These are phyloP conservation scores for Linum lewisii DNA, from an alignment of 345 rosid species.

Conservation along the genomic window DNA sequence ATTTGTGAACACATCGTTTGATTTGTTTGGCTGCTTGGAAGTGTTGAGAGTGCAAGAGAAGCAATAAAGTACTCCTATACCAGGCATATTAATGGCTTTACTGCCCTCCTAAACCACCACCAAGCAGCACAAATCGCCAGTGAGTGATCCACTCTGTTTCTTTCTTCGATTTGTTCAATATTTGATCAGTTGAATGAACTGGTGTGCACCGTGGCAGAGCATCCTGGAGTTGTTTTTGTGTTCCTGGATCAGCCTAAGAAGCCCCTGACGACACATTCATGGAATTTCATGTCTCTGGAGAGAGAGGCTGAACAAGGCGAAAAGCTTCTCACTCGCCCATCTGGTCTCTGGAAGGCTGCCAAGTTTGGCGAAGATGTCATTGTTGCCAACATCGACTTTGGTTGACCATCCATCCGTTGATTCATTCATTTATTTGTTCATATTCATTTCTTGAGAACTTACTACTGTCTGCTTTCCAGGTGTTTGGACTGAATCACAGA, in stretches of 20 bases:
- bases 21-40: no score
- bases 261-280: constrained; percentile 80
- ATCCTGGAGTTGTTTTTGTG: constrained; percentile 69
- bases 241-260: constrained; percentile 56
- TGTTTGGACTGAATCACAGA: constrained; percentile 67
- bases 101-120: constrained; percentile 49
- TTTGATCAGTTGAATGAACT: background rate
- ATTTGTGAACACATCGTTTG: no score
- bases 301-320: constrained; percentile 16
- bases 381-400: constrained; percentile 82
- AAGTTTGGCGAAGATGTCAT: constrained; percentile 68
- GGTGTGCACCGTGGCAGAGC: constrained; percentile 27
- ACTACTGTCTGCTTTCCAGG: background rate
- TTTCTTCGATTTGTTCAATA: background rate
- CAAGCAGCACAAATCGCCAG: constrained; percentile 49
- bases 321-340: constrained; percentile 13
- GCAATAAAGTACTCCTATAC: constrained; percentile 67
- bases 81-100: constrained; percentile 72
- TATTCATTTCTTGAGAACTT: no score
- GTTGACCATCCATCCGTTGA: constrained; percentile 4
- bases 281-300: constrained; percentile 75
- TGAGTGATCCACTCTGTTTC: constrained; percentile 4
- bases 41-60: constrained; percentile 8
- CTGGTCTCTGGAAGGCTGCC: constrained; percentile 61
- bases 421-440: no score